A percentile compares a stretch with the other conserved stretches of the same genome.
phyloP scores from a whole-genome alignment of 2,329 filamentous ascomycete species.

The Cucurbitaria berberidis region DNA sequence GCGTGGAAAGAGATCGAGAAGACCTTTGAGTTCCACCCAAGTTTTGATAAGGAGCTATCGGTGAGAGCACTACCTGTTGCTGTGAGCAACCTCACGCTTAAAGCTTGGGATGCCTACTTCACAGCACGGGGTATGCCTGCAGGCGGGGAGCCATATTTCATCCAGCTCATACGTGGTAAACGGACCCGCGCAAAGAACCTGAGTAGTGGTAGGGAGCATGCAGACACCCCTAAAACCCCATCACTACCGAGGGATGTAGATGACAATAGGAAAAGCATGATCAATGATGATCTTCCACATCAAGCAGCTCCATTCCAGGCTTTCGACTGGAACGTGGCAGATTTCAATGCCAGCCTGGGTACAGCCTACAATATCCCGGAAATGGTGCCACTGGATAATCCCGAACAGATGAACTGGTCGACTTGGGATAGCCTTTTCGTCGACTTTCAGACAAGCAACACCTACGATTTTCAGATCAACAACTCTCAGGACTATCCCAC shows the following conservation, averaged over 20 bases:
- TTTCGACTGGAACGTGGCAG: slow-evolving; percentile 21
- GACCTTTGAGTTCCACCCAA: slow-evolving; percentile 52
- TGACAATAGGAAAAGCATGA: background rate
- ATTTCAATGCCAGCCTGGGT: slow-evolving; percentile 17
- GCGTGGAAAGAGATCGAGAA: slow-evolving; percentile 57
- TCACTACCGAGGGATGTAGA: background rate
- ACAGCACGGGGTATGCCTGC: slow-evolving; percentile 10
- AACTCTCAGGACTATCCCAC: background rate
- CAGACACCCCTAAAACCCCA: background rate
- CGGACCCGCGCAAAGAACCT: slow-evolving; percentile 3
- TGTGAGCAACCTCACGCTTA: slow-evolving; percentile 51
- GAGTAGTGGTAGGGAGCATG: background rate
- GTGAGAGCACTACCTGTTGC: slow-evolving; percentile 52
- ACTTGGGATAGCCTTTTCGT: slow-evolving; percentile 37
- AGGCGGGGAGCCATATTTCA: slow-evolving; percentile 28
- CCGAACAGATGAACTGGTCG: slow-evolving; percentile 37
- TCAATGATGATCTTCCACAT: background rate
- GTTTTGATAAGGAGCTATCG: slow-evolving; percentile 45
- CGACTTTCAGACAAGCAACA: slow-evolving; percentile 26
- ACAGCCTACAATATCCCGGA: slow-evolving; percentile 5
- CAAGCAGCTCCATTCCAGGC: slow-evolving; percentile 2
- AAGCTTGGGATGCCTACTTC: slow-evolving; percentile 51
- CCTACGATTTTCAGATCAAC: background rate
- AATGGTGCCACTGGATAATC: slow-evolving; percentile 11
- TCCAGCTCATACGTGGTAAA: slow-evolving; percentile 25